Base-by-base conservation (phyloP, 2,329 filamentous ascomycete genomes). In the Endothia cerciana region DNA sequence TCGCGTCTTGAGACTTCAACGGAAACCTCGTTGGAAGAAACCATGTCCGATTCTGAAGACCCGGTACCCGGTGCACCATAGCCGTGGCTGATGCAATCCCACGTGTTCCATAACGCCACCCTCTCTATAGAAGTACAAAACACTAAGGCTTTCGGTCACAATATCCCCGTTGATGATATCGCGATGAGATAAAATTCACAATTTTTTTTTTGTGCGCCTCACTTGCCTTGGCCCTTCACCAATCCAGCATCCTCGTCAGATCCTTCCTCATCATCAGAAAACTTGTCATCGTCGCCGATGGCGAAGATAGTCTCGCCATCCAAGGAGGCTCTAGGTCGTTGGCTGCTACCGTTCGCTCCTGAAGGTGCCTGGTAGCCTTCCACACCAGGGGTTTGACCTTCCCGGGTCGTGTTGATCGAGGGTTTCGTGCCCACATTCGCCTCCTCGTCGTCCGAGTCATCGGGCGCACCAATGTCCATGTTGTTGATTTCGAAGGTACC, bases 241-340 rank as follows among this genome's bases (percentile, higher is more conserved):
- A 88, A 76, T 60, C 83, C 85, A 22, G 83, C 85, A 65, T 89
- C 87, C 70, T 90, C 88, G 25, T 81, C 84, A 0, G 74, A 76
- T 10, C 73, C 77, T 13, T 68, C 60, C 25, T 89, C 91, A 64
- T 92, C 90, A 65, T 92, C 91, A 19, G 90, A 93, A 83, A 93
- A 94, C 74, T 90, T 92, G 74, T 95, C 93, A 64, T 91, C 90
- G 72, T 97, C 94, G 13, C 93, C 94, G 13, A 98, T 92, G 1
- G 94, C 94, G 73, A 98, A 98, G 69, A 98, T 96, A 0, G 94
- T 97, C 79, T 98, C 95, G 13, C 93, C 93, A 69, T 98, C 94
- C 41, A 87, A 76, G 2, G 85, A 87, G 65, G 86, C 82, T 19
- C 85, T 79, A 19, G 80, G 80, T 38, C 71, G 70, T 68, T 71